Base-by-base conservation (phyloP, 2,329 filamentous ascomycete genomes). In the Tympanopsis confertula region DNA sequence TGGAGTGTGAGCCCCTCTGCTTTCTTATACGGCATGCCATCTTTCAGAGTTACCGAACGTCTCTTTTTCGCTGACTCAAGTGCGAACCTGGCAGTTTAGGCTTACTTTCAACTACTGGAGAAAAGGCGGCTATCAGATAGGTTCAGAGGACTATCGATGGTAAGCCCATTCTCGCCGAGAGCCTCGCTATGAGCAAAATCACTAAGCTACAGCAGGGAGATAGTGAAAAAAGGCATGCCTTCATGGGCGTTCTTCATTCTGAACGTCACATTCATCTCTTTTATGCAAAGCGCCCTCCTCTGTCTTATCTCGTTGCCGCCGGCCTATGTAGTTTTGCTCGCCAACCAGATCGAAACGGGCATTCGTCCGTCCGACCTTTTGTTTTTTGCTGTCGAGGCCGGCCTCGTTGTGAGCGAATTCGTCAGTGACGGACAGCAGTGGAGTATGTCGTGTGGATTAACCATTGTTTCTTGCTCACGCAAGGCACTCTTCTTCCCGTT, bases 21-120 rank as follows among this genome's bases (percentile, higher is more conserved):
- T 13, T 7, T 35, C 19, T 24, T 37, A 37, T 36, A 22, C 24
- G 37, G 29, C 35, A 32, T 38, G 13, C 13, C 30, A 26, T 37
- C 40, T 47, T n/a, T 18, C 18, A 30, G 19, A 29, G n/a, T 13
- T 20, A 5, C 29, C 41, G 17, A 19, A 44, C 24, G 7, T 33
- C 12, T 13, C 18, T 7, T n/a, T 13, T 3, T 19, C n/a, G 17
- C 13, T 38, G 13, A 13, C 17, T 5, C 5, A 38, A 10, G 13
- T 7, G 35, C 45, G 19, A 30, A 19, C 20, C 35, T 13, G 36
- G 15, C 46, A 87, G 84, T 55, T 64, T 41, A 82, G 91, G 7
- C 65, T 98, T 59, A 96, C 89, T 3, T 96, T 75, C 68, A 98
- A 98, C 62, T 98, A 95, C 63, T 94, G 84, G 80, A 81, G 91